phyloP scores from a whole-genome alignment of 2,329 filamentous ascomycete genomes.

The Graphium sp. region DNA sequence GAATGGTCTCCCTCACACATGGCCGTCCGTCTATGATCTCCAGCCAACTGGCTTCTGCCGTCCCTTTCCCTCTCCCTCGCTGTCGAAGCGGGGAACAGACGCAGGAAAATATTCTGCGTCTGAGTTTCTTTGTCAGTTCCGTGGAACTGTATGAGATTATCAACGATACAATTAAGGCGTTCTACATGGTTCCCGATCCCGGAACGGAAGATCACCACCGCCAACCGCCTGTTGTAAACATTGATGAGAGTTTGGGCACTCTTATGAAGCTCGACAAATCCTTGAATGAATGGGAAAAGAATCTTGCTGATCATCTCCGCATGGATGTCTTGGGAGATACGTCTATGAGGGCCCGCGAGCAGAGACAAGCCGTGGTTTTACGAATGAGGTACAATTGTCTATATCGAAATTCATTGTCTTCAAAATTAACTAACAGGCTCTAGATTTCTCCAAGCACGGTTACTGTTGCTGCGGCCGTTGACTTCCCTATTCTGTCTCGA shows the following conservation, averaged over 20 bases:
- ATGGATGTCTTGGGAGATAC: conserved; percentile 7
- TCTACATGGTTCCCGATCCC: conserved; percentile 10
- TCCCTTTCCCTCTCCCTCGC: conserved; percentile 12
- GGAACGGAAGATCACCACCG: conserved; percentile 3
- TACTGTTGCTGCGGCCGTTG: conserved; percentile 15
- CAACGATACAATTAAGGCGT: conserved; percentile 12
- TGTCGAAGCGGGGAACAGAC: background rate
- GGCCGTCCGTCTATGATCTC: conserved; percentile 18
- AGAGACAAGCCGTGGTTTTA: conserved; percentile 15
- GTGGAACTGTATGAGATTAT: conserved; percentile 19
- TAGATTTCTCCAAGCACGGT: conserved; percentile 16
- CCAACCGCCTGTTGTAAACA: no score
- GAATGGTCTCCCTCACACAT: conserved; percentile 17
- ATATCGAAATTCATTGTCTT: no score
- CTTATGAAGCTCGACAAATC: conserved; percentile 15
- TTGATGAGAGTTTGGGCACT: conserved; percentile 12
- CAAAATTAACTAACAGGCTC: background rate
- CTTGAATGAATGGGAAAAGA: conserved; percentile 14
- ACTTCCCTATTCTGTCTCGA: conserved; percentile 14
- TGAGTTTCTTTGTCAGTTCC: conserved; percentile 16
- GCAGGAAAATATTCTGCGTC: background rate
- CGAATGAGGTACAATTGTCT: conserved; percentile 12
- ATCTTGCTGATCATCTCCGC: conserved; percentile 11
- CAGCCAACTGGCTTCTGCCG: conserved; percentile 9
- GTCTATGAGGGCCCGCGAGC: no score